phyloP scores from a whole-genome alignment of 306 rosid species.

The Quercus engelmannii region DNA sequence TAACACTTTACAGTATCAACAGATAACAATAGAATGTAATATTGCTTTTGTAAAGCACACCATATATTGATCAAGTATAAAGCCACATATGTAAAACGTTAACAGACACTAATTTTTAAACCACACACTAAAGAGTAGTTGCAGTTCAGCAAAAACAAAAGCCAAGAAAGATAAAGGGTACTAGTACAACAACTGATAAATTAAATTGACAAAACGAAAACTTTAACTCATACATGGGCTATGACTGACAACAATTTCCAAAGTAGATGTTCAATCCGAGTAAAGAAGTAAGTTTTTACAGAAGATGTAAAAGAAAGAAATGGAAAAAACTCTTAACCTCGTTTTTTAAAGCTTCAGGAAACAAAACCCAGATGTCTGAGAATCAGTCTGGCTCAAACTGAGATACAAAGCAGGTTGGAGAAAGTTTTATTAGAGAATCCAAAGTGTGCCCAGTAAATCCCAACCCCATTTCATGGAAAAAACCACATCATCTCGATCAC shows the following conservation, averaged over 20 bases:
- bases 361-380: conserved; percentile 14
- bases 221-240: background rate
- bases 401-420: conserved; percentile 21
- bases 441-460: conserved; percentile 16
- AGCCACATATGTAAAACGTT: background rate
- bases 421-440: conserved; percentile 21
- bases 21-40: background rate
- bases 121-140: background rate
- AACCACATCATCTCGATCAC: conserved; percentile 35
- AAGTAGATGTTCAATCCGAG: background rate
- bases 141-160: conserved; percentile 1
- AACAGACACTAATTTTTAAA: background rate
- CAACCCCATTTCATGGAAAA: conserved; percentile 30
- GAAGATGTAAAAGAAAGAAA: background rate
- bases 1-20: background rate
- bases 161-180: conserved; percentile 14
- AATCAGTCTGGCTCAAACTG: conserved; percentile 7
- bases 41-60: background rate
- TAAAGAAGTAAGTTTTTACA: too few species aligned
- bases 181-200: background rate
- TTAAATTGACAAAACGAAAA: background rate
- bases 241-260: conserved; percentile 1
- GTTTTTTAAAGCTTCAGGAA: conserved; percentile 18
- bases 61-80: background rate
- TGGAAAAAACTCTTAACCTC: conserved; percentile 32